Evolutionary conservation across 345 rosid genomes (phyloP), one percentile per base, ranked within the genome.

Genomic region (Streptanthus diversifolius): DNA sequence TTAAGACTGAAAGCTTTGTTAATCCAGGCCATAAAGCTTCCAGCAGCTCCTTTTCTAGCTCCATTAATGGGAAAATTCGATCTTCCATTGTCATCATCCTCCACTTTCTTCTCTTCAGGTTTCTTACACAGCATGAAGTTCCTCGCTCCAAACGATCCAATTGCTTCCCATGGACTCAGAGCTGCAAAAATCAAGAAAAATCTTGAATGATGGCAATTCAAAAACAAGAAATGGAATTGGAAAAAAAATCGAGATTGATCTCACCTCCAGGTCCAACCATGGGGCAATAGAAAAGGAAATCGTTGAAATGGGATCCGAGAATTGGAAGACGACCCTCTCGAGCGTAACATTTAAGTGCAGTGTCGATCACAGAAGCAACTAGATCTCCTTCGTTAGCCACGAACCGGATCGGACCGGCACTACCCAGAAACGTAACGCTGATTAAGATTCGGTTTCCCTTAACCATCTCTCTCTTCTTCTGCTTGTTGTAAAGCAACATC

Each of bases 321-420:
- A 89, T 72, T 3, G 98, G 98, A 30, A 91, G 89, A n/a, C 98
- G 84, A 44, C 97, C 91, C 66, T 91, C 98, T 7, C 96, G 89
- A 22, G 97, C 91, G 66, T 93, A 93, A 53, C 76, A 76, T 75
- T 93, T 91, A 79, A 93, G 78, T 17, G 90, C 91, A 19, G 91
- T 84, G 69, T 88, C 91, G 47, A 93, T 91, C 10, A 91, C 95
- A 32, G 83, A 66, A 19, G 83, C 90, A 5, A 91, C 91, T 15
- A 82, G 80, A 56, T 91, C 90, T 36, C 80, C 80, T 84, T 93
- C 98, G 59, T 81, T 78, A n/a, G 92, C 97, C 10, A 93, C 90
- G 37, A 93, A 89, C 37, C 98, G 91, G 81, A 93, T 88, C 77
- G 97, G 97, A 8, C 97, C 98, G 0, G 98, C 85, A 54, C 97